Percentiles rank a stretch among this genome's conserved stretches.
Evolutionary conservation across 1,139 yeast genomes (phyloP).

Genomic region (Yamadazyma blattariae): DNA sequence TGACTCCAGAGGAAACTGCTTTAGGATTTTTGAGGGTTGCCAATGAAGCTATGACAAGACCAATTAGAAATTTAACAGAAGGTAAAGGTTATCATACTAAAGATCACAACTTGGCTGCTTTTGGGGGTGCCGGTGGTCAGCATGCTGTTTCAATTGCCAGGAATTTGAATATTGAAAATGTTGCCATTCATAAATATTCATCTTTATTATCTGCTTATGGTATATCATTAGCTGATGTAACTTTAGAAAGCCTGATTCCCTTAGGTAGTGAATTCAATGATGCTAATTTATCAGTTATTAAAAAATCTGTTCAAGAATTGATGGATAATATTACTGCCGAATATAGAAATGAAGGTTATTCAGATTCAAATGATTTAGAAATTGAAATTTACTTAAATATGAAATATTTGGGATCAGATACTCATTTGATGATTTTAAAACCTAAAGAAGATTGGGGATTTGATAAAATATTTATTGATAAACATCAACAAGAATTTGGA

Average conservation of each 20-base stretch:
- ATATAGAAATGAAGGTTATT: constrained; percentile 8
- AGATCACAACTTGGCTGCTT: constrained; percentile 18
- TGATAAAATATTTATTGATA: constrained; percentile 38
- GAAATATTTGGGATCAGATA: constrained; percentile 20
- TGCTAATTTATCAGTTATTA: constrained; percentile 4
- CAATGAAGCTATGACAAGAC: constrained; percentile 19
- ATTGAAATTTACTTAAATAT: constrained; percentile 16
- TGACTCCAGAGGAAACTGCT: constrained; percentile 20
- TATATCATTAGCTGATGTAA: constrained; percentile 18
- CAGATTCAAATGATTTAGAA: constrained; percentile 7
- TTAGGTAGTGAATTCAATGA: constrained; percentile 11
- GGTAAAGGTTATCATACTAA: constrained; percentile 17
- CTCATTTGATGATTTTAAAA: constrained; percentile 15
- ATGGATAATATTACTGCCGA: constrained; percentile 3
- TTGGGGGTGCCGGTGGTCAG: constrained; percentile 24
- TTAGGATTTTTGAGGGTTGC: constrained; percentile 19
- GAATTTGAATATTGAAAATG: constrained; percentile 17
- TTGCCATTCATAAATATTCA: constrained; percentile 17
- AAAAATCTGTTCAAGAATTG: constrained; percentile 7
- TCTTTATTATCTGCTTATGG: constrained; percentile 23
- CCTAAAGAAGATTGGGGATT: constrained; percentile 21
- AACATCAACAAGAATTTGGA: constrained; percentile 68
- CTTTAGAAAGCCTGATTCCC: constrained; percentile 18
- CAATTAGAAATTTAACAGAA: constrained; percentile 18
- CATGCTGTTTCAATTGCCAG: constrained; percentile 18